Evolutionary conservation across 1,139 yeast species (phyloP), one percentile per base, ranked within the genome.

Genomic region (Chernovozyma aurita): DNA sequence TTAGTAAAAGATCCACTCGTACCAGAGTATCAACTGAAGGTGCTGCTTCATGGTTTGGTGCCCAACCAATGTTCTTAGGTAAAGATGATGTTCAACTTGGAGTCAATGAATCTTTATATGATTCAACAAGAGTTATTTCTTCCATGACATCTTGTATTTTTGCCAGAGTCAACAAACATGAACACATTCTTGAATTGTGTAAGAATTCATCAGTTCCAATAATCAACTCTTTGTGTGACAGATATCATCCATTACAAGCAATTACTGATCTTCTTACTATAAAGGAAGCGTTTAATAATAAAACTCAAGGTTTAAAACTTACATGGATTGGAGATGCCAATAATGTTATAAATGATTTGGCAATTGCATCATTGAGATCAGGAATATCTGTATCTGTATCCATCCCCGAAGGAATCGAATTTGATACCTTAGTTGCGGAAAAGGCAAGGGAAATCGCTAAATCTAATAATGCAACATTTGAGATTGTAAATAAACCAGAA

Each of bases 261-360:
- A 85, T 92, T 45, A 80, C 97, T 38, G 98, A 92, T 59, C 55
- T 92, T 41, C 66, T 87, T 49, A 88, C 97, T 4, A 85, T 92
- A 40, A 79, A 81, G 47, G 97, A 92, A 60, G 61, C 81, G 4
- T 85, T 87, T 54, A 79, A 77, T 2, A 55, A 50, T 21, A 46
- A 48, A 4, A 60, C 74, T 12, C 55, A 76, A 44, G 85, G 85
- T 2, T 71, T 88, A 46, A 90, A 88, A 52, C 66, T 92, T 40
- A 80, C 97, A 2, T 92, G 98, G 98, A 78, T 92, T 20, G 98
- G 98, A 41, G 98, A 92, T 57, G 82, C 97, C 31, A 92, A 92
- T 59, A 92, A 92, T 53, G 98, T 92, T 26, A 80, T 92, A 44
- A 92, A 92, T 59, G 98, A 92, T 61, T 72, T 92, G 61, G 79